These are phyloP conservation scores for Escovopsis weberi DNA, from an alignment of 2,329 filamentous ascomycete species.

Conservation along the genomic window DNA sequence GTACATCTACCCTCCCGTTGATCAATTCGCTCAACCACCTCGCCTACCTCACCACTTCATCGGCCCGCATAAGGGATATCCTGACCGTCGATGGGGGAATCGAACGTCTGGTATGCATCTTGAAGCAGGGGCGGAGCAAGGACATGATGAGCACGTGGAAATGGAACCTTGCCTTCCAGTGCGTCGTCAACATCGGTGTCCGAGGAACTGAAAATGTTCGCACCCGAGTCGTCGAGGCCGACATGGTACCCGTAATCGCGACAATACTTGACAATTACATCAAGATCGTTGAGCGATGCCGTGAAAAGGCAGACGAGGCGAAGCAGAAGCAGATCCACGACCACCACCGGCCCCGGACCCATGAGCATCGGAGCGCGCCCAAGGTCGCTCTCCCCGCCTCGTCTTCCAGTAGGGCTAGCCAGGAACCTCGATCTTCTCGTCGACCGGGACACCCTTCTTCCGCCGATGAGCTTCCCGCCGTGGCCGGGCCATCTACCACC, in stretches of 20 bases:
- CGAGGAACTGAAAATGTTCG: conserved; percentile 87
- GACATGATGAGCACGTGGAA: conserved; percentile 99
- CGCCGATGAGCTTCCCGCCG: conserved; percentile 33
- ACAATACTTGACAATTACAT: conserved; percentile 98
- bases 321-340: conserved; percentile 54
- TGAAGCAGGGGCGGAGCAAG: conserved; percentile 92
- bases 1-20: conserved; percentile 89
- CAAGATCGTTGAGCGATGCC: conserved; percentile 83
- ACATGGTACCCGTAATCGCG: conserved; percentile 97
- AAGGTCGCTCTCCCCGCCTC: conserved; percentile 35
- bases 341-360: conserved; percentile 35
- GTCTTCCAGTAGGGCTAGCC: conserved; percentile 34
- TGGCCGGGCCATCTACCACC: conserved; percentile 23
- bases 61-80: conserved; percentile 92
- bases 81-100: conserved; percentile 97
- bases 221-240: conserved; percentile 90
- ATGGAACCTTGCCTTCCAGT: conserved; percentile 98
- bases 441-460: conserved; percentile 72
- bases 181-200: conserved; percentile 96
- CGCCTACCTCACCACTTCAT: conserved; percentile 94
- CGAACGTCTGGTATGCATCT: conserved; percentile 88
- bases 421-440: conserved; percentile 48
- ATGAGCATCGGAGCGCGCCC: conserved; percentile 32
- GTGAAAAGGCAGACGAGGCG: conserved; percentile 70
- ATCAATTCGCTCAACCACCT: conserved; percentile 99